Conservation (phyloP, 495 filamentous ascomycete genomes). For the Penicillium antarcticum region DNA sequence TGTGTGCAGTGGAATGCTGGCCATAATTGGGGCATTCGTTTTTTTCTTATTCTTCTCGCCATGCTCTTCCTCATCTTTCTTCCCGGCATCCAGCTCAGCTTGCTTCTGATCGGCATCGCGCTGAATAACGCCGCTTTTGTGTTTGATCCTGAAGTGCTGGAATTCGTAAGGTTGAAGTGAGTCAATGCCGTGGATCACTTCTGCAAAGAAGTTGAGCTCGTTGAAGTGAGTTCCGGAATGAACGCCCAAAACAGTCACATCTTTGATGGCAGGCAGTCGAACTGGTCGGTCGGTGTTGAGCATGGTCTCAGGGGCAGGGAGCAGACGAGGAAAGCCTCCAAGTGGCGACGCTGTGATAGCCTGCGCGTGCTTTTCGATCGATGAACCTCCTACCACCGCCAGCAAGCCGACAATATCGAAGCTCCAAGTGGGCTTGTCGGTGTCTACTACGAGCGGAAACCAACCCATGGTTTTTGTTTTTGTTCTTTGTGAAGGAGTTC, state of each 20-base stretch:
- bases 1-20: constrained; percentile 42
- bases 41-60: background rate
- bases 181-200: constrained; percentile 55
- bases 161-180: constrained; percentile 27
- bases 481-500: background rate
- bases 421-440: constrained; percentile 12
- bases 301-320: constrained; percentile 65
- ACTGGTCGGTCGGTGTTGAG: constrained; percentile 54
- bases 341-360: constrained; percentile 53
- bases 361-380: constrained; percentile 54
- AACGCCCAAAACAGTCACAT: constrained; percentile 55
- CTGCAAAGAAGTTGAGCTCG: constrained; percentile 59
- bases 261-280: constrained; percentile 49
- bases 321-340: constrained; percentile 59
- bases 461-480: constrained; percentile 8
- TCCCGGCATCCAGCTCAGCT: background rate
- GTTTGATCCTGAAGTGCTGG: constrained; percentile 5
- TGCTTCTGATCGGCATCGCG: too few species aligned
- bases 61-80: background rate
- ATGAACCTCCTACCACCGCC: constrained; percentile 60
- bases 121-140: constrained; percentile 1
- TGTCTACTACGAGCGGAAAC: constrained; percentile 11
- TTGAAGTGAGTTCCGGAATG: constrained; percentile 51
- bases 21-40: too few species aligned
- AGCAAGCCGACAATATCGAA: constrained; percentile 62